Percentiles rank a stretch among this genome's conserved stretches.
Evolutionary conservation across 177 flowering plant genomes (phyloP).

Genomic region (Vitis hybrid): DNA sequence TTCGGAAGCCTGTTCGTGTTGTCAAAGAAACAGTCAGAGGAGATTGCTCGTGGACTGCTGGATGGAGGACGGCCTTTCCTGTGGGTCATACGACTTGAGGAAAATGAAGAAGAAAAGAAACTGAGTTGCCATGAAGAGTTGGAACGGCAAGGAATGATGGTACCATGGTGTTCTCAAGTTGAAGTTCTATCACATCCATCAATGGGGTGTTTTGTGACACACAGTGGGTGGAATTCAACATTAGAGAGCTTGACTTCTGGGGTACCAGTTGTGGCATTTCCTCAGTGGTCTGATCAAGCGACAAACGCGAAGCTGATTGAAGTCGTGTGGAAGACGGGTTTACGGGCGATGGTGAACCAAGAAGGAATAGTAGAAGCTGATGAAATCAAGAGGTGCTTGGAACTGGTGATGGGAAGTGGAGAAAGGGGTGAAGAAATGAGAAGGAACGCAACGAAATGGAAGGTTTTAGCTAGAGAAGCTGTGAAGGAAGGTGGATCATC

Average conservation of each 20-base stretch:
- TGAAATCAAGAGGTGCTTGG: constrained; percentile 28
- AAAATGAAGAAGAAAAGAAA: constrained; percentile 1
- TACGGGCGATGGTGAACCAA: constrained; percentile 18
- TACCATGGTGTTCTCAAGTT: constrained; percentile 55
- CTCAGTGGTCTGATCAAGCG: constrained; percentile 34
- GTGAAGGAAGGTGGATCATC: constrained; percentile 32
- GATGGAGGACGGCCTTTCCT: constrained; percentile 34
- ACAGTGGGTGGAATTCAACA: constrained; percentile 68
- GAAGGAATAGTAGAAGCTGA: constrained; percentile 29
- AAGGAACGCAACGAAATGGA: constrained; percentile 31
- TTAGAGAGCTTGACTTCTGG: constrained; percentile 38
- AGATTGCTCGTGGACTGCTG: constrained; percentile 28
- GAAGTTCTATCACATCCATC: constrained; percentile 47
- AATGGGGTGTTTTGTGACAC: constrained; percentile 57
- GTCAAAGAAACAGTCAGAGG: constrained; percentile 36
- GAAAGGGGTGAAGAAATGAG: constrained; percentile 19
- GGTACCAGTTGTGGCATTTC: constrained; percentile 37
- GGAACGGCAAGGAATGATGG: constrained; percentile 35
- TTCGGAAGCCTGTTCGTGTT: constrained; percentile 43
- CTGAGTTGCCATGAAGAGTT: constrained; percentile 18
- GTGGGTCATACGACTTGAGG: constrained; percentile 41
- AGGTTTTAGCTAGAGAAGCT: constrained; percentile 27
- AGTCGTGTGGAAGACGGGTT: constrained; percentile 31
- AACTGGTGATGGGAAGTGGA: constrained; percentile 21
- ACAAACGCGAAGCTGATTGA: constrained; percentile 32